These are phyloP conservation scores for Cystobasidium slooffiae DNA, from an alignment of 1,284 basidiomycete species.

Conservation along the genomic window DNA sequence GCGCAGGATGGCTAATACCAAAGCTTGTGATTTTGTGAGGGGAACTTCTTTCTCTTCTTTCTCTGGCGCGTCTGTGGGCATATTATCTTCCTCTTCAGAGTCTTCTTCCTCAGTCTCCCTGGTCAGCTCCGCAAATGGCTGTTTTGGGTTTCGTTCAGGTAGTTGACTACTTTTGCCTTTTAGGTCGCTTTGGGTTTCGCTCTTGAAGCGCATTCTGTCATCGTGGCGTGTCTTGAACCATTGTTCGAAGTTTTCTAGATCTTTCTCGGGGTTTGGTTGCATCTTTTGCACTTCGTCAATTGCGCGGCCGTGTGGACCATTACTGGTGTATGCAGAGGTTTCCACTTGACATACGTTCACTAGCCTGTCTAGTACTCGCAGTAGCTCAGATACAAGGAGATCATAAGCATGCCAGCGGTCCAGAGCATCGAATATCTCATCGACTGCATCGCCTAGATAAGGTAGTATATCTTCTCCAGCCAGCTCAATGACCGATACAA, in stretches of 20 bases:
- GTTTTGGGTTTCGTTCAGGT: constrained; percentile 61
- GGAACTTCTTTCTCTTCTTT: constrained; percentile 58
- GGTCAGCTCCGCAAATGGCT: constrained; percentile 35
- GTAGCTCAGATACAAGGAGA: constrained; percentile 57
- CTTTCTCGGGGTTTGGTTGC: constrained; percentile 27
- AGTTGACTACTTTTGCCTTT: constrained; percentile 16
- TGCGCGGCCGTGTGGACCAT: neutral
- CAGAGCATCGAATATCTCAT: constrained; percentile 90
- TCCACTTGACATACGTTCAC: constrained; percentile 17
- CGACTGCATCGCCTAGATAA: constrained; percentile 84
- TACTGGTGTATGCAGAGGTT: neutral
- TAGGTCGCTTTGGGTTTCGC: neutral
- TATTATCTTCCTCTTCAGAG: constrained; percentile 3
- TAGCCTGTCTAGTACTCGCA: constrained; percentile 77
- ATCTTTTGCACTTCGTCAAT: constrained; percentile 13
- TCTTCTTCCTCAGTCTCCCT: constrained; percentile 49
- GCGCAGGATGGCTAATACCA: constrained; percentile 80
- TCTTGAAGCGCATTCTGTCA: constrained; percentile 5
- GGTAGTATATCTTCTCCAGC: constrained; percentile 82
- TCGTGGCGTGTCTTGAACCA: constrained; percentile 29
- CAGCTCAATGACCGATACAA: constrained; percentile 78
- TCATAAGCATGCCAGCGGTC: constrained; percentile 92
- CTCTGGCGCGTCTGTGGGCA: constrained; percentile 24
- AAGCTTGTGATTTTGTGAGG: constrained; percentile 70
- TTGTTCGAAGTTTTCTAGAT: constrained; percentile 25